A percentile compares a stretch with the other conserved stretches of the same genome.
These are phyloP conservation scores for Coniochaeta sp. DNA, from an alignment of 2,329 filamentous ascomycete genomes.

Conservation along the genomic window DNA sequence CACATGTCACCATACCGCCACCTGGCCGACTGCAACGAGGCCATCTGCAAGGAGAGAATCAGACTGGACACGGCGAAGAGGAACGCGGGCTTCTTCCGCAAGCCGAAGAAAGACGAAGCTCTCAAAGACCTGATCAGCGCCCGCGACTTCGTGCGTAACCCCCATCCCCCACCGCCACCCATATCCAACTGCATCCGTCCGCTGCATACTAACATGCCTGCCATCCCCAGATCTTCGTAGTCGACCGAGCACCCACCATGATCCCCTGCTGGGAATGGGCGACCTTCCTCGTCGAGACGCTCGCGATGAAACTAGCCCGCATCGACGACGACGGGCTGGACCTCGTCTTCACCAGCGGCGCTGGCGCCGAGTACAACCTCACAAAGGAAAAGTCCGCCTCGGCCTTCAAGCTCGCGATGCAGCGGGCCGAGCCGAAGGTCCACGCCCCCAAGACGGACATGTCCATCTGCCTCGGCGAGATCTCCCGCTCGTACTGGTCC, in stretches of 20 bases:
- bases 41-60: neutral
- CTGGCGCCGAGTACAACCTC: neutral
- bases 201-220: neutral
- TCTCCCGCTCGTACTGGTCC: neutral
- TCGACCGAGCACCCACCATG: neutral
- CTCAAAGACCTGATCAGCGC: neutral
- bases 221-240: neutral
- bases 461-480: neutral
- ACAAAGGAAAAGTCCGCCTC: neutral
- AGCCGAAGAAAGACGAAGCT: neutral
- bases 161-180: no score
- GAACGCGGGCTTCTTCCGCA: neutral
- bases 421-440: neutral
- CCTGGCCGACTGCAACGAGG: neutral
- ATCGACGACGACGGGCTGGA: conserved; percentile 4
- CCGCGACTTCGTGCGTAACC: neutral
- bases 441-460: neutral
- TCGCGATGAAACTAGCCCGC: neutral
- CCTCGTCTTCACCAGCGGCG: neutral
- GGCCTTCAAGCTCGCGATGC: neutral
- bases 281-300: neutral
- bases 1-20: neutral
- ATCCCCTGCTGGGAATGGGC: neutral
- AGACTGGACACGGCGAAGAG: neutral
- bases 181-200: neutral